Conservation (phyloP, 2,329 filamentous ascomycete genomes). For the Phialemoniopsis sp. region DNA sequence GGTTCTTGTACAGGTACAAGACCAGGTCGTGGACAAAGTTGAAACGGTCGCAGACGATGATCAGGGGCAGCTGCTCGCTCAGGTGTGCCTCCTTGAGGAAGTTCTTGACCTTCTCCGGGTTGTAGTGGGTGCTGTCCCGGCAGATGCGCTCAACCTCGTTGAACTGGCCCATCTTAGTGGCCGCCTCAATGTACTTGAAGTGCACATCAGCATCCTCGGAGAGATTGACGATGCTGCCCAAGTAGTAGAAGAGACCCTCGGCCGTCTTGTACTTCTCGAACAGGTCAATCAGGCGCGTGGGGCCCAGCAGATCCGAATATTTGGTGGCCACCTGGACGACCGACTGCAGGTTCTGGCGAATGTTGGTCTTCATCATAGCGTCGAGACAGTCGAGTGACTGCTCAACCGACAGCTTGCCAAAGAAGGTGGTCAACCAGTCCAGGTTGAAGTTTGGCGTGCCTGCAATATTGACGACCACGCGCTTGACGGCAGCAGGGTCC, state of each 20-base stretch:
- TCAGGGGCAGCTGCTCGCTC: slow-evolving; percentile 88
- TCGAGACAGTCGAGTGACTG: slow-evolving; percentile 92
- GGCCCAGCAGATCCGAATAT: slow-evolving; percentile 90
- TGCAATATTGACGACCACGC: slow-evolving; percentile 78
- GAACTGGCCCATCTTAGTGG: slow-evolving; percentile 87
- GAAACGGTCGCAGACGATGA: slow-evolving; percentile 99
- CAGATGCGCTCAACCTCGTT: slow-evolving; percentile 97
- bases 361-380: slow-evolving; percentile 94
- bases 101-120: slow-evolving; percentile 96
- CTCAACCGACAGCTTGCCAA: slow-evolving; percentile 91
- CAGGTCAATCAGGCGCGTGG: slow-evolving; percentile 84
- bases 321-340: slow-evolving; percentile 97
- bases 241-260: slow-evolving; percentile 96
- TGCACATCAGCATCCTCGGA: slow-evolving; percentile 93
- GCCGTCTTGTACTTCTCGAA: slow-evolving; percentile 97
- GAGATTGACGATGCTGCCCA: slow-evolving; percentile 95
- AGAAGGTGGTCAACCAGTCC: slow-evolving; percentile 90
- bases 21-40: slow-evolving; percentile 98
- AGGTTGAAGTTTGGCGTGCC: slow-evolving; percentile 80
- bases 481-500: slow-evolving; percentile 84
- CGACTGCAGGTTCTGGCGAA: slow-evolving; percentile 91
- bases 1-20: slow-evolving; percentile 95
- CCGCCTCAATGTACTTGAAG: slow-evolving; percentile 99
- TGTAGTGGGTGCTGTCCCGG: slow-evolving; percentile 85
- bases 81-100: slow-evolving; percentile 96